These are phyloP conservation scores for Epithemia pelagica DNA, from an alignment of 108 stramenopile species.

Conservation along the genomic window DNA sequence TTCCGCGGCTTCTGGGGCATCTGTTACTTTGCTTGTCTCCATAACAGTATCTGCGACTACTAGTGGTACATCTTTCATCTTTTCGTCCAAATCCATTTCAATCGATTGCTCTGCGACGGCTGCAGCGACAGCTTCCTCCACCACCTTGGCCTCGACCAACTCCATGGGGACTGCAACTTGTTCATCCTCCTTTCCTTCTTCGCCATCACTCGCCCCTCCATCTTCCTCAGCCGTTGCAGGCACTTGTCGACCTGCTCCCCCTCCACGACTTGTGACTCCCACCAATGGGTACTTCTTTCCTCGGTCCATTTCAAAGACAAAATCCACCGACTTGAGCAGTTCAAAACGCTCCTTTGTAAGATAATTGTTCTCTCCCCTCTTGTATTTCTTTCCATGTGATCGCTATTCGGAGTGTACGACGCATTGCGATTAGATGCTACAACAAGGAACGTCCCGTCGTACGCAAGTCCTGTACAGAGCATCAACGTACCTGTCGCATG, in stretches of 20 bases:
- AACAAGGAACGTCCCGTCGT: too few species aligned
- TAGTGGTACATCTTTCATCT: background rate
- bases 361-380: background rate
- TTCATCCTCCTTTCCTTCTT: background rate
- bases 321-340: background rate
- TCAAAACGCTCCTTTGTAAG: conserved; percentile 3
- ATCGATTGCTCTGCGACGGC: background rate
- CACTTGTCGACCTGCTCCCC: background rate
- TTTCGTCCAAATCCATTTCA: background rate
- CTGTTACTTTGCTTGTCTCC: too few species aligned
- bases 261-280: background rate
- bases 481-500: conserved; percentile 30
- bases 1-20: too few species aligned
- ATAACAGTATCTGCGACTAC: background rate
- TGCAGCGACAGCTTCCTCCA: background rate
- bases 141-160: background rate
- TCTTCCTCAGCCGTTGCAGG: background rate
- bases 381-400: background rate
- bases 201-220: background rate
- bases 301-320: conserved; percentile 1
- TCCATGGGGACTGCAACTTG: background rate
- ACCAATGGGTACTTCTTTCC: background rate
- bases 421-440: conserved; percentile 29
- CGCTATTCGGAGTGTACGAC: conserved; percentile 19
- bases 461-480: too few species aligned